Evolutionary conservation across 1,284 basidiomycete genomes (phyloP).

Genomic region (Tylopilus orsonianus): DNA sequence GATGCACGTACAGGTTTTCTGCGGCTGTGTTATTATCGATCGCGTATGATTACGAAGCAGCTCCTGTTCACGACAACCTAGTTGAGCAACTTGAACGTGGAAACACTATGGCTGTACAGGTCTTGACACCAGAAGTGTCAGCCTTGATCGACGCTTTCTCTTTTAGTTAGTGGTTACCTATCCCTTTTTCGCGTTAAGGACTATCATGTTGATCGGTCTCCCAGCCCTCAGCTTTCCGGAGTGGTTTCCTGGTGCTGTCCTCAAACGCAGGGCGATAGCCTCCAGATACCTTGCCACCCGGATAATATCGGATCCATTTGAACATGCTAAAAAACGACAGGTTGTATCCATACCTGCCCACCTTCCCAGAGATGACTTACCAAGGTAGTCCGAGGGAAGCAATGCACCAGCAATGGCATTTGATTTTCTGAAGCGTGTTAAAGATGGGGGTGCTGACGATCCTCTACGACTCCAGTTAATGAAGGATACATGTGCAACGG

Average conservation of each 20-base stretch:
- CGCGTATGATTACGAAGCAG: constrained; percentile 29
- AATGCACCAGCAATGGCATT: constrained; percentile 15
- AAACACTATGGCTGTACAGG: constrained; percentile 10
- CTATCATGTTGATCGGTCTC: neutral
- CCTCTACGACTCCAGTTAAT: constrained; percentile 8
- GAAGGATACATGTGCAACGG: constrained; percentile 23
- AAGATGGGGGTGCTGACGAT: constrained; percentile 3
- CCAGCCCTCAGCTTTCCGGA: constrained; percentile 25
- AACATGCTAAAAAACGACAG: constrained; percentile 19
- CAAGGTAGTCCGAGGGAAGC: constrained; percentile 13
- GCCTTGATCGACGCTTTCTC: constrained; percentile 20
- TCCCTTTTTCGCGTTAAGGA: neutral
- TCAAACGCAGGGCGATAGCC: constrained; percentile 15
- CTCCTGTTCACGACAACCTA: constrained; percentile 16
- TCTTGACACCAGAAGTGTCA: constrained; percentile 23
- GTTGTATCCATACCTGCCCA: constrained; percentile 4
- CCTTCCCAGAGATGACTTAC: neutral
- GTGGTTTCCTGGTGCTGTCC: constrained; percentile 24
- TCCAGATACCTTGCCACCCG: constrained; percentile 15
- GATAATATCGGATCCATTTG: constrained; percentile 24
- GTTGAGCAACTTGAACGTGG: constrained; percentile 22
- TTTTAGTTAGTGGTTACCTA: constrained; percentile 19
- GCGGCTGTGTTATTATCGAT: constrained; percentile 25
- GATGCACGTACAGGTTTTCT: constrained; percentile 17
- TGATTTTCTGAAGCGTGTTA: constrained; percentile 11